Evolutionary conservation across 2,329 filamentous ascomycete species (phyloP).

Genomic region (Ascocoryne sarcoides): DNA sequence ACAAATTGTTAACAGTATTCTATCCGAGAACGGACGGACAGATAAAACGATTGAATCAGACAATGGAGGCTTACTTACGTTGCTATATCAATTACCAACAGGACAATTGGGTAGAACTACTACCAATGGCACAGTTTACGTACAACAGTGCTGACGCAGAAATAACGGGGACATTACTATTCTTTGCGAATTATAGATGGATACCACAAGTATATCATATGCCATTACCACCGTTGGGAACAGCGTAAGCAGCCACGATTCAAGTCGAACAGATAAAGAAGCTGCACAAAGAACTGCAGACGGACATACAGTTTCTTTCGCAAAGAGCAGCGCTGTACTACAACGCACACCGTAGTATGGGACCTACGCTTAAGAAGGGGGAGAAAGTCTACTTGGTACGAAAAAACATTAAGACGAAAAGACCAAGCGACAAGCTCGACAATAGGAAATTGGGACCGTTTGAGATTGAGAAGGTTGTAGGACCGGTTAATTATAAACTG

Average conservation of each 20-base stretch:
- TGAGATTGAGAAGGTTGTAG: conserved; percentile 1
- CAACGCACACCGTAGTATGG: neutral
- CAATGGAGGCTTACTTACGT: conserved; percentile 5
- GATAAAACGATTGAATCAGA: conserved; percentile 5
- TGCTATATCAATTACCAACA: conserved; percentile 8
- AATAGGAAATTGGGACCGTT: conserved; percentile 4
- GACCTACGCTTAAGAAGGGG: neutral
- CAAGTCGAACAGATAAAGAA: neutral
- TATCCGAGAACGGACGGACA: conserved; percentile 5
- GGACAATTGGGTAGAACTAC: conserved; percentile 4
- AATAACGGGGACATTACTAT: neutral
- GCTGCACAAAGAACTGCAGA: neutral
- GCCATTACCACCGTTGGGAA: neutral
- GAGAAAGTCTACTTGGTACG: conserved; percentile 1
- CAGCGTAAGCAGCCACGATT: neutral
- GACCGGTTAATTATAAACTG: conserved; percentile 2
- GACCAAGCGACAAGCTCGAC: conserved; percentile 4
- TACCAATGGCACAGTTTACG: conserved; percentile 5
- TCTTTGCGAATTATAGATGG: conserved; percentile 1
- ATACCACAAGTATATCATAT: neutral
- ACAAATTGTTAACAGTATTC: conserved; percentile 7
- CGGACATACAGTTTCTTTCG: neutral
- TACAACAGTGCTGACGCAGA: conserved; percentile 4
- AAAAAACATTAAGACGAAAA: conserved; percentile 2
- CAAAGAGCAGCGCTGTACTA: neutral